A percentile compares a stretch with the other conserved stretches of the same genome.
These are phyloP conservation scores for Hirschioporus abietinus DNA, from an alignment of 768 basidiomycete genomes.

Conservation along the genomic window DNA sequence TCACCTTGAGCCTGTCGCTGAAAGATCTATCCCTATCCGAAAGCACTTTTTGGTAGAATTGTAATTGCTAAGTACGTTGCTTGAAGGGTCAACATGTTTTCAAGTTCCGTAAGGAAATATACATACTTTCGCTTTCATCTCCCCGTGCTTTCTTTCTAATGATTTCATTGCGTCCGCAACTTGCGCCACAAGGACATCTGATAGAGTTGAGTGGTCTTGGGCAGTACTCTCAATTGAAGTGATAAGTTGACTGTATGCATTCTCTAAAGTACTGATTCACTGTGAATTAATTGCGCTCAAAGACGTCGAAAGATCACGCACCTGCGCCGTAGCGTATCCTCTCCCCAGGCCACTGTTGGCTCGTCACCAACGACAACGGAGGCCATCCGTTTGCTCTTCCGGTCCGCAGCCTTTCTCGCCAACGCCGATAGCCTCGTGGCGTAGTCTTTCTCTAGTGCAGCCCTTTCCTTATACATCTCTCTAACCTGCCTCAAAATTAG, in stretches of 20 bases:
- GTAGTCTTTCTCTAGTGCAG: constrained; percentile 72
- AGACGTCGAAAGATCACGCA: constrained; percentile 23
- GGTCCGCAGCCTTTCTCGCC: constrained; percentile 63
- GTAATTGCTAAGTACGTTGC: constrained; percentile 44
- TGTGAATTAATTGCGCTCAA: constrained; percentile 7
- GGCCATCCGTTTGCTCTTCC: constrained; percentile 54
- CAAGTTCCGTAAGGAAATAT: constrained; percentile 1
- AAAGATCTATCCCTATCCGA: constrained; percentile 66
- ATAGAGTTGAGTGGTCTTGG: constrained; percentile 63
- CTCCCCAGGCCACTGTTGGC: constrained; percentile 59
- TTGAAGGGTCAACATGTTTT: no score
- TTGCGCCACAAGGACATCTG: constrained; percentile 54
- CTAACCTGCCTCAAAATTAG: constrained; percentile 45
- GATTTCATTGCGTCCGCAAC: constrained; percentile 59
- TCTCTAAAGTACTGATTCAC: constrained; percentile 56
- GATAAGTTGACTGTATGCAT: constrained; percentile 66
- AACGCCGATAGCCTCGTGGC: constrained; percentile 64
- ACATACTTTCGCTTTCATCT: constrained; percentile 61
- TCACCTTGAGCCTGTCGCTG: constrained; percentile 64
- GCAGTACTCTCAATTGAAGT: constrained; percentile 52
- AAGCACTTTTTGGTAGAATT: constrained; percentile 66
- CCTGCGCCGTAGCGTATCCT: constrained; percentile 51
- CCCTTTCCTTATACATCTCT: constrained; percentile 65
- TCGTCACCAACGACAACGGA: constrained; percentile 59
- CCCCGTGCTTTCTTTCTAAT: constrained; percentile 59